A percentile compares a stretch with the other conserved stretches of the same genome.
Conservation (phyloP, 306 rosid genomes). For the Cicer pinnatifidum region DNA sequence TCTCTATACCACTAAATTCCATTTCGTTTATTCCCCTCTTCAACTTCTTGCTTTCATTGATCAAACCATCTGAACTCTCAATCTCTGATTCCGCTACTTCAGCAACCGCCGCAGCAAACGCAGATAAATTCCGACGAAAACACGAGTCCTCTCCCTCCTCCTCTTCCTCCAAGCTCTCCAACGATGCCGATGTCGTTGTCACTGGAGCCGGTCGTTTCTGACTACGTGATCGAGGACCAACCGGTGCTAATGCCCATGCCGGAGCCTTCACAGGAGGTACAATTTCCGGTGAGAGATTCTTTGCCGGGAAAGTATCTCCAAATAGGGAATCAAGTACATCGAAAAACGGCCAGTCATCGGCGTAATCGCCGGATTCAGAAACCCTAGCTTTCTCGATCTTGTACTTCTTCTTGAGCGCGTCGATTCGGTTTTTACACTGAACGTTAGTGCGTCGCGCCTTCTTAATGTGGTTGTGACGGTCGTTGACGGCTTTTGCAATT, state of each 20-base stretch:
- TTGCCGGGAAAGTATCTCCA: constrained; percentile 51
- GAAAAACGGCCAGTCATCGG: constrained; percentile 64
- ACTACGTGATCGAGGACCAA: constrained; percentile 64
- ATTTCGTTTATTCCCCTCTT: constrained; percentile 19
- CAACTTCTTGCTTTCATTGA: constrained; percentile 41
- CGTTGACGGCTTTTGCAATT: constrained; percentile 71
- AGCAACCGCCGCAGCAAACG: constrained; percentile 54
- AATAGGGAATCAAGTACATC: constrained; percentile 57
- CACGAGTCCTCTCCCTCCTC: constrained; percentile 20
- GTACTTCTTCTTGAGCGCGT: constrained; percentile 76
- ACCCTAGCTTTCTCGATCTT: constrained; percentile 72
- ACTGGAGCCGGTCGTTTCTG: constrained; percentile 49
- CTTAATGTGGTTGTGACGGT: constrained; percentile 46
- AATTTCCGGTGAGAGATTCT: constrained; percentile 36
- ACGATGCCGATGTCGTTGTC: not conserved
- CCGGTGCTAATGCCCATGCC: constrained; percentile 56
- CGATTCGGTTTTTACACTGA: constrained; percentile 81
- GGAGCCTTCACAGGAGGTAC: constrained; percentile 40
- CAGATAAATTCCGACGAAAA: constrained; percentile 53
- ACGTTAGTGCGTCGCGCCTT: constrained; percentile 58
- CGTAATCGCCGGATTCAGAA: constrained; percentile 51
- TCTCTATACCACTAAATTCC: constrained; percentile 60
- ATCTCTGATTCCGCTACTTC: constrained; percentile 48
- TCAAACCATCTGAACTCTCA: constrained; percentile 42
- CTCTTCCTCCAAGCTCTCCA: constrained; percentile 19